Base-by-base conservation (phyloP, 352 stramenopile species). In the Phytophthora idaei region DNA sequence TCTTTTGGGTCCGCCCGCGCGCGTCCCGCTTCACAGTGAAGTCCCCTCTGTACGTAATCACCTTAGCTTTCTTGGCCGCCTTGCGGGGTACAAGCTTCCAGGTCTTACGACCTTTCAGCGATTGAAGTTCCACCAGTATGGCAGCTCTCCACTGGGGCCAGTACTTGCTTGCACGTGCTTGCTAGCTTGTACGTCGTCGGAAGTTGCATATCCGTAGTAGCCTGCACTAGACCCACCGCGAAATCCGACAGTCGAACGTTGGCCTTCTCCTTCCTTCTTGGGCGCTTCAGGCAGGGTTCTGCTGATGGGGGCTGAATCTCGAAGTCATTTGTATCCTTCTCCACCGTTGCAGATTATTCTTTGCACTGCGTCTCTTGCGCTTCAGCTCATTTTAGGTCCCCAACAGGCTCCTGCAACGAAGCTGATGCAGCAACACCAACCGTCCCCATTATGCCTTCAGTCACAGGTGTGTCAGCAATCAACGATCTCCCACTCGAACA, bases 261-360 rank as follows among this genome's bases (percentile, higher is more conserved):
- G 9, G 34, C 7, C 14, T 32, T 57, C 37, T 51, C 14, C 15
- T 7, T 17, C 28, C 42, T 11, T 15, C 49, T 32, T 47, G 27
- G 58, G 12, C 15, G 53, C 58, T 68, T 68, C 3, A 57, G 45
- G 11, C 45, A 66, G 1, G 63, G 49, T 2, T 59, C 15, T 21
- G 17, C 10, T 12, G 36, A 1, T 36, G 31, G 31, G 7, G 7
- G 31, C 7, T 36, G 31, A 5, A 8, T 36, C 31, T 36, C 31
- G 31, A 36, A 36, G 31, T 2, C 31, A 5, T 4, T 42, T 42
- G 36, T 42, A 12, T 42, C 31, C 31, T 36, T 9, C 31, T 36
- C 31, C 21, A n/a, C 12, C 36, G 36, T 42, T 42, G 36, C 10
- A 21, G 14, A 21, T 45, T 45, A 9, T 45, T 45, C 17, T 1